Evolutionary conservation across 2,329 filamentous ascomycete genomes (phyloP), one percentile per base, ranked within the genome.

Genomic region (Aspergillus bombycis): DNA sequence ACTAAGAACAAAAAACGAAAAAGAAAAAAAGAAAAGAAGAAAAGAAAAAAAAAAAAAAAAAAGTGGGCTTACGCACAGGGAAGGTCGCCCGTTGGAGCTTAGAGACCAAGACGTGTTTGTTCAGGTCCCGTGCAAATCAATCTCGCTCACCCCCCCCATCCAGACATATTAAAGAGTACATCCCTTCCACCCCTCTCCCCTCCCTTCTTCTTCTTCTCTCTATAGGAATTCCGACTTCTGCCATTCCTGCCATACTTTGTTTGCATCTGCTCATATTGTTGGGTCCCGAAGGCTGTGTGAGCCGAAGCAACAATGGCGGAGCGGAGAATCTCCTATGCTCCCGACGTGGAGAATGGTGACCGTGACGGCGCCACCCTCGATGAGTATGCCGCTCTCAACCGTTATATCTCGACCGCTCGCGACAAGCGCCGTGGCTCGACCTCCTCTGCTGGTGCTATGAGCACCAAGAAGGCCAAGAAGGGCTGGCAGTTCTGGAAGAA

Each of bases 361-460:
- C 73, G 73, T 63, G 72, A 75, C 52, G 67, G 68, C 48, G 65
- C 52, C 45, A 66, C 61, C 60, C 72, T 77, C 78, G 87, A 89
- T 76, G 88, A 90, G 77, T 90, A 89, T 79, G 84, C 85, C 69
- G 86, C 87, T 59, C 81, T 90, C 60, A 87, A 89, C 75, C 85
- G 87, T 73, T 90, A 88, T 80, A 89, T 90, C 76, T 88, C 86
- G 68, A 87, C 85, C 74, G 89, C 89, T 78, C 84, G 84, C 71
- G 86, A 88, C 78, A 83, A 76, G 66, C 78, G 85, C 63, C 85
- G 86, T 74, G 81, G 82, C 59, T 79, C 78, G 50, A 81, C 80
- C 19, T 80, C 78, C 16, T 76, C 75, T 55, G 80, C 63, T 53
- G 82, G 78, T 43, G 80, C 79, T 64, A 77, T 76, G 53, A 81